Evolutionary conservation across 1,284 basidiomycete species (phyloP), one percentile per base, ranked within the genome.

Genomic region (Trichosporon faecale): DNA sequence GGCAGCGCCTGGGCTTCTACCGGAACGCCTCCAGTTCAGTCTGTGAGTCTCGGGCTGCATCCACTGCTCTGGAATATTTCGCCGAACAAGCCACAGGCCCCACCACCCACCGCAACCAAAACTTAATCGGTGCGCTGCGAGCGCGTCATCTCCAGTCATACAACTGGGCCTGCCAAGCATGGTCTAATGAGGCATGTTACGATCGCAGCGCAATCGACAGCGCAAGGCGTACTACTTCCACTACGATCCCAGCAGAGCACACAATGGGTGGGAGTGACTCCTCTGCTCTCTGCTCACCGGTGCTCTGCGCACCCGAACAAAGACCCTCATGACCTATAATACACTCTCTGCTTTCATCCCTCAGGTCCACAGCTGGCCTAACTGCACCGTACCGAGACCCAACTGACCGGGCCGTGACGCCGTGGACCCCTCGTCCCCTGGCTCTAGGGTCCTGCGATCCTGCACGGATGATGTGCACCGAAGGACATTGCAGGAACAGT

Each of bases 31-130:
- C 6, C 18, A n/a, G 49, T 18, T 12, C 4, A 31, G 16, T 33
- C 29, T n/a, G 57, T n/a, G n/a, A n/a, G n/a, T n/a, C n/a, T n/a
- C n/a, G n/a, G n/a, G 31, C 57, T 31, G 23, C 23, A 57, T 61
- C 57, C 57, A 61, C 18, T n/a, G 57, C 57, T 31, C 57, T 61
- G 57, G 57, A 61, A 61, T 61, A 61, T 61, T 61, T 61, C 57
- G 27, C 57, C 57, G 57, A 61, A n/a, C 57, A 61, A 61, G 57
- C 57, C 57, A 31, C 57, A 31, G 29, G 57, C n/a, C 49, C 49
- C 49, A 23, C 3, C 57, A 61, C 18, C 57, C 27, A 31, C 57
- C 27, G 16, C 27, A 61, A n/a, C 27, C 57, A 61, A 61, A 31
- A 61, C 49, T 23, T 25, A 52, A 52, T 52, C 49, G 49, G 18